Base-by-base conservation (phyloP, 305 asterid species). In the Withania somnifera region DNA sequence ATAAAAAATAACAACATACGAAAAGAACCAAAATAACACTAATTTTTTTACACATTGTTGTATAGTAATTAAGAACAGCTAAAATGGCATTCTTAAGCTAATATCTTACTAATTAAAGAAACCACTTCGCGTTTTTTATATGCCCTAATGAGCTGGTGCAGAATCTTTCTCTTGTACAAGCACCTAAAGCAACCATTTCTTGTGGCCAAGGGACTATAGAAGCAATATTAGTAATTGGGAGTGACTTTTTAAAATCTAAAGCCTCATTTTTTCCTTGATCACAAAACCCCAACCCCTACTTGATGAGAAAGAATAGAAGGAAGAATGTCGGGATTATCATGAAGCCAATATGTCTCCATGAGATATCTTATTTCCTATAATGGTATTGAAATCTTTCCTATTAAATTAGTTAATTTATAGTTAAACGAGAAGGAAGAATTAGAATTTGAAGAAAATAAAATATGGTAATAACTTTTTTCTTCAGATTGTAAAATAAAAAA, bases 341-440 rank as follows among this genome's bases (percentile, higher is more conserved):
- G 95, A 52, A 93, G 92, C 98, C 98, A 94, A 79, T 87, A 93
- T 40, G 95, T 94, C 98, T 93, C 86, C 98, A 94, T 94, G 57
- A 93, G 90, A 50, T 92, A 88, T 3, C 89, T 88, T 80, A 82
- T 91, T 90, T 94, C 98, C 0, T 97, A 5, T 93, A 97, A 85
- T 93, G 98, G 84, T 92, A 94, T 64, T 86, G 67, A 77, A 92
- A 92, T 69, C 98, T 97, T 91, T 91, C 97, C 97, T 94, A 26
- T 57, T 26, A 57, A 45, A 75, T 50, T 28, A 9, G 80, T 73
- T 26, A 45, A 22, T 24, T 47, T 26, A 47, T 17, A 47, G 79
- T 47, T 73, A 15, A 17, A 19, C 42, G 47, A 15, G 61, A 17
- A 47, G 14, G 10, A 73, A 73, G 26, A 73, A 3, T 14, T 9